Percentiles rank a stretch among this genome's conserved stretches.
Conservation (phyloP, 164 flowering plant genomes). For the Stephania cephalantha region DNA sequence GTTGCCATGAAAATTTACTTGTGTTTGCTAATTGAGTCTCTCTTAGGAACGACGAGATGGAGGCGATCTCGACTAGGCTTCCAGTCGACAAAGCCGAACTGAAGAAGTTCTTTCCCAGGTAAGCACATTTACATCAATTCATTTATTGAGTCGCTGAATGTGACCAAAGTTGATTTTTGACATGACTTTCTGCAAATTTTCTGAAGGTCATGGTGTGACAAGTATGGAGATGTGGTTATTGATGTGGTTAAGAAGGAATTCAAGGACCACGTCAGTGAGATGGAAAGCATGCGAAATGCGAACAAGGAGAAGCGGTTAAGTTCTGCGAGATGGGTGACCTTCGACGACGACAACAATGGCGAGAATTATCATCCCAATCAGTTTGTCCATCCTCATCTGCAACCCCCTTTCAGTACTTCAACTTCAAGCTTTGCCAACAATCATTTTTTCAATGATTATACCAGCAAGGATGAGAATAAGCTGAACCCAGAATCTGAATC, state of each 20-base stretch:
- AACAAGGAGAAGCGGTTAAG: conserved; percentile 29
- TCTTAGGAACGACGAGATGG: conserved; percentile 66
- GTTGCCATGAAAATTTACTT: background rate
- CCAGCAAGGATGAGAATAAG: conserved; percentile 7
- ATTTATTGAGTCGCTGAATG: background rate
- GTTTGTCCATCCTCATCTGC: conserved; percentile 20
- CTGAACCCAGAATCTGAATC: conserved; percentile 19
- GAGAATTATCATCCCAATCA: conserved; percentile 68
- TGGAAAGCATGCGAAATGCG: conserved; percentile 40
- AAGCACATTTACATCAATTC: conserved; percentile 15
- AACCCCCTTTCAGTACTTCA: conserved; percentile 2
- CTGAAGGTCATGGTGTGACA: conserved; percentile 68
- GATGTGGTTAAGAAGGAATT: conserved; percentile 84
- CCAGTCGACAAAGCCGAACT: conserved; percentile 78
- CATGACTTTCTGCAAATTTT: background rate
- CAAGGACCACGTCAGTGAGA: conserved; percentile 72
- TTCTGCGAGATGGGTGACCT: conserved; percentile 53
- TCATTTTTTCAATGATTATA: conserved; percentile 22
- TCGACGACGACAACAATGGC: conserved; percentile 36
- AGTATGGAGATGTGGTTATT: conserved; percentile 63
- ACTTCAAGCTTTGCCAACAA: conserved; percentile 12
- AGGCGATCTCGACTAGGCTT: conserved; percentile 71
- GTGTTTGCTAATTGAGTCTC: background rate
- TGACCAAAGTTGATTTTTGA: background rate
- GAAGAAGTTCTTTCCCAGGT: conserved; percentile 77